phyloP scores from a whole-genome alignment of 164 flowering plant species.

The Magnolia kwangsiensis region DNA sequence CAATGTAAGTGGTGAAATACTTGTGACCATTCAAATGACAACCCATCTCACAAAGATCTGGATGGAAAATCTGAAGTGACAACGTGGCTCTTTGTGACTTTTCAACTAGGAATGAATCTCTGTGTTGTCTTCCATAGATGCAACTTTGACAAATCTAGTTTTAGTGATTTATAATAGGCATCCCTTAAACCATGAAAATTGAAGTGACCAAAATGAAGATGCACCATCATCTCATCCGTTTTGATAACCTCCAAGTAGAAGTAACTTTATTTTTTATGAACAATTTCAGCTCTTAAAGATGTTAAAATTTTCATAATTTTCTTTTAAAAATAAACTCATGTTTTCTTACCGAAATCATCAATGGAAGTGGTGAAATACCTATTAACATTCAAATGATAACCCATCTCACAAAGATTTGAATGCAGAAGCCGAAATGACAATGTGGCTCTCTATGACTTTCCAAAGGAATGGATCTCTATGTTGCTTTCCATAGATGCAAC shows the following conservation, averaged over 20 bases:
- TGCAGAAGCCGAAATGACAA: constrained; percentile 1
- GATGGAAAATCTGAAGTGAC: constrained; percentile 3
- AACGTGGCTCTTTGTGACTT: not conserved
- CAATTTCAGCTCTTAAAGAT: not conserved
- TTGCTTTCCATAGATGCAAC: constrained; percentile 4
- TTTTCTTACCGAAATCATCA: constrained; percentile 4
- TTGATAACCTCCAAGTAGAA: not conserved
- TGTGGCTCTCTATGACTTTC: not conserved
- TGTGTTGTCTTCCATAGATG: not conserved
- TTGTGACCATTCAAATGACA: not conserved
- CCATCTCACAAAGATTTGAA: constrained; percentile 4
- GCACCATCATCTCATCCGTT: not conserved
- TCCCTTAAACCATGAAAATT: constrained; percentile 9
- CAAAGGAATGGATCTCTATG: not conserved
- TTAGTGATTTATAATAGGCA: not conserved
- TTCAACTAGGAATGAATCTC: not conserved
- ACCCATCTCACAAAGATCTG: constrained; percentile 3
- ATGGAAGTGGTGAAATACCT: constrained; percentile 8
- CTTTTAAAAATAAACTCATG: not conserved
- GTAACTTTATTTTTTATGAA: not conserved
- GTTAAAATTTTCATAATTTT: not conserved
- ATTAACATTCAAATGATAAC: not conserved
- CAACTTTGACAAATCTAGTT: constrained; percentile 6
- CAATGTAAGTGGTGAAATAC: constrained; percentile 6
- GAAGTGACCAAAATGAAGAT: constrained; percentile 5